Evolutionary conservation across 2,329 filamentous ascomycete species (phyloP).

Genomic region (Apiospora kogelbergensis): DNA sequence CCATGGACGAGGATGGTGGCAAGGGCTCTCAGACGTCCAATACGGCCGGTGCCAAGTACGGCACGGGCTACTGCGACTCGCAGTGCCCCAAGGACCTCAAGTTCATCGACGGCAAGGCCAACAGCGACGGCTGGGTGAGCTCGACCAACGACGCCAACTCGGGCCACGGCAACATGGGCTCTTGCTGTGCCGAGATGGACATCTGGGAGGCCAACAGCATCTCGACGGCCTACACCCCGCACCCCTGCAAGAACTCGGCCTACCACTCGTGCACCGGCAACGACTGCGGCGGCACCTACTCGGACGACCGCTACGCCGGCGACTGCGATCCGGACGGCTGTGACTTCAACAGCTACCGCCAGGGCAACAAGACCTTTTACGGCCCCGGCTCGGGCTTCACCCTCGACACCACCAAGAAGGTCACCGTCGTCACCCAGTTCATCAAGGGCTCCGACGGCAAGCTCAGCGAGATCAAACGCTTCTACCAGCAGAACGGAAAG

Average conservation of each 20-base stretch:
- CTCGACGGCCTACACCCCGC: constrained; percentile 58
- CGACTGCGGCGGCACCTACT: constrained; percentile 47
- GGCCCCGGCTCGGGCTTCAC: constrained; percentile 51
- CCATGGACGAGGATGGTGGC: constrained; percentile 56
- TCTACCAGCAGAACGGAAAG: constrained; percentile 60
- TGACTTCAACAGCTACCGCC: constrained; percentile 64
- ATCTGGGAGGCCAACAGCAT: constrained; percentile 63
- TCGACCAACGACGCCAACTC: constrained; percentile 49
- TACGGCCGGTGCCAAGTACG: constrained; percentile 51
- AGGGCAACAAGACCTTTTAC: constrained; percentile 60
- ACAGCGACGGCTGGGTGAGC: constrained; percentile 46
- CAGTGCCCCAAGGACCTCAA: constrained; percentile 50
- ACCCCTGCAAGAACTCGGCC: constrained; percentile 51
- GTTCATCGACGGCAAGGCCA: constrained; percentile 50
- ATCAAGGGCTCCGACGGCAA: constrained; percentile 40
- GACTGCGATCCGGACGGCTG: constrained; percentile 65
- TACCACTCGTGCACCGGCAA: constrained; percentile 46
- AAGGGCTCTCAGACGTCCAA: constrained; percentile 43
- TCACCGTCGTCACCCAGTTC: constrained; percentile 64
- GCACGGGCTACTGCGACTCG: constrained; percentile 55
- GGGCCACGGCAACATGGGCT: constrained; percentile 47
- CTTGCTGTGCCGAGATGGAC: constrained; percentile 61
- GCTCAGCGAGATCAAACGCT: constrained; percentile 55
- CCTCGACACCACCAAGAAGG: constrained; percentile 52
- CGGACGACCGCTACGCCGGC: constrained; percentile 51